These are phyloP conservation scores for Panicum hallii DNA, from an alignment of 202 grass and related monocot genomes.

Conservation along the genomic window DNA sequence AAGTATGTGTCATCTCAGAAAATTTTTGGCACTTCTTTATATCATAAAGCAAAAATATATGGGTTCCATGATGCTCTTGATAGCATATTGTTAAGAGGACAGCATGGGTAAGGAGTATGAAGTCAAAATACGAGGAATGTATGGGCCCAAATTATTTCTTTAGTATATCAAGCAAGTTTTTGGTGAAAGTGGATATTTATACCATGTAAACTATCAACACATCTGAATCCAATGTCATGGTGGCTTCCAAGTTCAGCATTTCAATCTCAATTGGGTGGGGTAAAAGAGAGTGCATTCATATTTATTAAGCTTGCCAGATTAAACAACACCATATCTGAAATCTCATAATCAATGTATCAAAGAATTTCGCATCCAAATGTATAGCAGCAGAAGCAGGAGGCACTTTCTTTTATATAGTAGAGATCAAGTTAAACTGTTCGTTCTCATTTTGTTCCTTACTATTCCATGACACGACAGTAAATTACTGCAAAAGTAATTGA, in stretches of 20 bases:
- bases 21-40: not conserved
- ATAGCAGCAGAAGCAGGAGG: slow-evolving; percentile 2
- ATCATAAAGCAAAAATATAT: not conserved
- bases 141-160: not conserved
- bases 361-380: not conserved
- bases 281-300: not conserved
- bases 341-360: not conserved
- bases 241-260: not conserved
- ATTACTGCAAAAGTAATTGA: slow-evolving; percentile 18
- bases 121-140: not conserved
- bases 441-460: not conserved
- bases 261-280: not conserved
- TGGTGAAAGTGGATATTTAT: not conserved
- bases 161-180: too few relatives aligned
- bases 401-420: slow-evolving; percentile 7
- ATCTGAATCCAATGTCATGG: not conserved
- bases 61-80: not conserved
- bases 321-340: slow-evolving; percentile 9
- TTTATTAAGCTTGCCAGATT: not conserved
- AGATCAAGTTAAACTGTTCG: not conserved
- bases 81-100: not conserved
- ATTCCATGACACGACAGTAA: slow-evolving; percentile 1
- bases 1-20: not conserved
- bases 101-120: not conserved
- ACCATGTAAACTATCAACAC: not conserved